Evolutionary conservation across 1,284 basidiomycete species (phyloP).

Genomic region (Hemileia vastatrix): DNA sequence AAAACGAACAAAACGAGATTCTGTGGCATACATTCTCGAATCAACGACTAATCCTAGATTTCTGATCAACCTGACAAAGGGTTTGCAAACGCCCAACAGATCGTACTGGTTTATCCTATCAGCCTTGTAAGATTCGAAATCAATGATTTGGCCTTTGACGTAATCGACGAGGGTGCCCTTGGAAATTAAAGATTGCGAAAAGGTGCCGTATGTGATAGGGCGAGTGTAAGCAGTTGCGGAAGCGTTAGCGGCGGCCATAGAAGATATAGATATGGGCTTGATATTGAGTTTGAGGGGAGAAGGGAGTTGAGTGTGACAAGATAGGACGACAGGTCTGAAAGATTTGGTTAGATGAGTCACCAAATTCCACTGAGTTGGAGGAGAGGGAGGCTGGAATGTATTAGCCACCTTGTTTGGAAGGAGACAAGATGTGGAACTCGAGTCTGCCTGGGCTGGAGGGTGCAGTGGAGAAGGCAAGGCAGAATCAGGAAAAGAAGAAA

Average conservation of each 20-base stretch:
- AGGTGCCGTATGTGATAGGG: conserved; percentile 46
- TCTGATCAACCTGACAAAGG: conserved; percentile 67
- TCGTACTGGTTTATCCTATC: conserved; percentile 53
- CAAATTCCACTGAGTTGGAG: no score
- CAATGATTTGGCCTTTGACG: conserved; percentile 42
- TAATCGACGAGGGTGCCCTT: conserved; percentile 45
- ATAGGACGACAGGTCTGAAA: no score
- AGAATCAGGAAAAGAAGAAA: no score
- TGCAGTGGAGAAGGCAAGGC: no score
- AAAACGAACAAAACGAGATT: conserved; percentile 64
- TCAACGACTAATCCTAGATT: conserved; percentile 75
- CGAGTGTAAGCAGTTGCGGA: conserved; percentile 40
- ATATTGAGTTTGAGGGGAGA: conserved; percentile 23
- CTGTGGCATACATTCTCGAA: conserved; percentile 63
- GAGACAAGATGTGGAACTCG: no score
- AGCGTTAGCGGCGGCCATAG: conserved; percentile 38
- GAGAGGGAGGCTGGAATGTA: no score
- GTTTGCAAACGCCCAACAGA: conserved; percentile 50
- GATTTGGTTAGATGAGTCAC: no score
- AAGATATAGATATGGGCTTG: conserved; percentile 45
- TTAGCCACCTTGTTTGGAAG: no score
- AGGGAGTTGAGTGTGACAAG: conserved; percentile 26
- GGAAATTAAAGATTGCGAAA: conserved; percentile 43
- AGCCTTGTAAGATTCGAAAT: conserved; percentile 40
- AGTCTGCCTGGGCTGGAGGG: no score